Percentiles rank a stretch among this genome's conserved stretches.
Evolutionary conservation across 805 yeast species (phyloP).

Genomic region (Debaryomyces castellii): DNA sequence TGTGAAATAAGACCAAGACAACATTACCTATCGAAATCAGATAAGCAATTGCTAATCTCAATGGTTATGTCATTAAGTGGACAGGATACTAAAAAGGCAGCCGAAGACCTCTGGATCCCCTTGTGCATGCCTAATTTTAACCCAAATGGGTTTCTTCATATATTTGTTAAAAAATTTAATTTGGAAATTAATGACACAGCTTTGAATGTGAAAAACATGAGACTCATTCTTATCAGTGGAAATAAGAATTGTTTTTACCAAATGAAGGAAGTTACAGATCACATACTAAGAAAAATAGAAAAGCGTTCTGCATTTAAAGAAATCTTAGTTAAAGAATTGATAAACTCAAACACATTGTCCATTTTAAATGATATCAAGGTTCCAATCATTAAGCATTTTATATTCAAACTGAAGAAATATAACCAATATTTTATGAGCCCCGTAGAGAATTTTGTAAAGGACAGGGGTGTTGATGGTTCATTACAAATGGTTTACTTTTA

Average conservation of each 20-base stretch:
- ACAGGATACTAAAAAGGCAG: conserved; percentile 20
- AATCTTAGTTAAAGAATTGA: conserved; percentile 23
- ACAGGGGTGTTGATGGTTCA: conserved; percentile 24
- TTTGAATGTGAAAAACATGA: conserved; percentile 14
- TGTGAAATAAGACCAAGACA: conserved; percentile 72
- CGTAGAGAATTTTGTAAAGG: conserved; percentile 16
- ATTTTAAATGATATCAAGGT: conserved; percentile 21
- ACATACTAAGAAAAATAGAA: conserved; percentile 40
- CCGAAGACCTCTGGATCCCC: conserved; percentile 90
- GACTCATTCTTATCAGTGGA: conserved; percentile 57
- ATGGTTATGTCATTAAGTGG: conserved; percentile 56
- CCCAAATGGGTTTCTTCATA: conserved; percentile 80
- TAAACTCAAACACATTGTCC: conserved; percentile 14
- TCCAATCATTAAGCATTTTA: conserved; percentile 67
- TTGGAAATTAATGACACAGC: conserved; percentile 12
- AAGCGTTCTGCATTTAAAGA: conserved; percentile 18
- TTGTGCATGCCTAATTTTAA: conserved; percentile 90
- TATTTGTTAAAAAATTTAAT: conserved; percentile 56
- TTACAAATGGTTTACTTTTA: conserved; percentile 40
- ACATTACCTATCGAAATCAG: conserved; percentile 80
- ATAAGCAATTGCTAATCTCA: conserved; percentile 70
- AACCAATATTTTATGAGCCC: conserved; percentile 63
- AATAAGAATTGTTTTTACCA: conserved; percentile 79
- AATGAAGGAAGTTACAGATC: conserved; percentile 59
- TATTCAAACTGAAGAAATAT: conserved; percentile 67